Evolutionary conservation across 2,329 filamentous ascomycete genomes (phyloP).

Genomic region (Emericellopsis atlantica): DNA sequence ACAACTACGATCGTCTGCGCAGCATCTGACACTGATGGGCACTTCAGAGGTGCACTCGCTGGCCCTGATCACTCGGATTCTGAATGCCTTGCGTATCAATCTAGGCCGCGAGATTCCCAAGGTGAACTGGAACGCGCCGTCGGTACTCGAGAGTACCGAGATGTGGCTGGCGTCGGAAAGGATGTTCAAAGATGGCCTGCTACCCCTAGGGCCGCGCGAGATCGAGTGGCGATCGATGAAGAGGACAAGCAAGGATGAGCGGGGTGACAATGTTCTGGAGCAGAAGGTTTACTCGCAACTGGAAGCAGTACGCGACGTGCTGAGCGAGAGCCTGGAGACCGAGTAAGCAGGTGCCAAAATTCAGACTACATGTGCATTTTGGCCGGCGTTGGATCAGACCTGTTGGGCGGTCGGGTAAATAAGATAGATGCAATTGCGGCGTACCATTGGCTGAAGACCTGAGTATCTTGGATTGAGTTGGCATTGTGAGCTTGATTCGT

Average conservation of each 20-base stretch:
- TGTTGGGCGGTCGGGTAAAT: not conserved
- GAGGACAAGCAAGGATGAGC: constrained; percentile 18
- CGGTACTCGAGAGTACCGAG: constrained; percentile 71
- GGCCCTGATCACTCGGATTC: constrained; percentile 60
- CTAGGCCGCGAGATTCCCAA: constrained; percentile 62
- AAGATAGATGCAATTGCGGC: not conserved
- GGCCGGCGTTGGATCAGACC: not conserved
- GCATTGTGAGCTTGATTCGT: too few relatives aligned
- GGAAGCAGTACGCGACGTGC: constrained; percentile 42
- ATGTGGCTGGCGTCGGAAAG: constrained; percentile 62
- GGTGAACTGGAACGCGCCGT: constrained; percentile 61
- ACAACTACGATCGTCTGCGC: constrained; percentile 30
- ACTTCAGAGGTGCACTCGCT: constrained; percentile 71
- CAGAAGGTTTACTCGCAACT: constrained; percentile 63
- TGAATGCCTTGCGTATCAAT: constrained; percentile 51
- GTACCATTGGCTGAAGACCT: too few relatives aligned
- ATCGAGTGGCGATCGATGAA: constrained; percentile 42
- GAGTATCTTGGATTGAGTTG: too few relatives aligned
- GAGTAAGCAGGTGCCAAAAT: constrained; percentile 3
- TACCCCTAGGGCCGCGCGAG: constrained; percentile 63
- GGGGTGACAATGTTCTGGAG: constrained; percentile 55
- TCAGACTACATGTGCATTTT: not conserved
- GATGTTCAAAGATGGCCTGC: constrained; percentile 57
- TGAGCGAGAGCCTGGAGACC: constrained; percentile 36
- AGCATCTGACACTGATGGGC: constrained; percentile 60